Percentiles rank a stretch among this genome's conserved stretches.
Evolutionary conservation across 805 yeast genomes (phyloP).

Genomic region (Pichia sporocuriosa): DNA sequence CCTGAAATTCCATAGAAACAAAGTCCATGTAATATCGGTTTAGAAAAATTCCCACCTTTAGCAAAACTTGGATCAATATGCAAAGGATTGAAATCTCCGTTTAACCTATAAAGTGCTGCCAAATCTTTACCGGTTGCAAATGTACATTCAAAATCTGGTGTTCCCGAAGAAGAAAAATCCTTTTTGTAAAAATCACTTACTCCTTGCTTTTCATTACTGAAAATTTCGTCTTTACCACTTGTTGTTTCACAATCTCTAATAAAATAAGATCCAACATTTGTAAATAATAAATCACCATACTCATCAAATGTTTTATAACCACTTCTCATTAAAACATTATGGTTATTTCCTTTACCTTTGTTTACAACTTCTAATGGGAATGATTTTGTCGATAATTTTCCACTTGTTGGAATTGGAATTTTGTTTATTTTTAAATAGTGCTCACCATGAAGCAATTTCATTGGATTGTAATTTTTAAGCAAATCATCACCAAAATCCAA

Average conservation of each 20-base stretch:
- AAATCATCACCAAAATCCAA: slow-evolving; percentile 51
- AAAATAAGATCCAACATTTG: slow-evolving; percentile 80
- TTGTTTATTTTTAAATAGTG: slow-evolving; percentile 75
- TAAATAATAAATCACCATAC: slow-evolving; percentile 58
- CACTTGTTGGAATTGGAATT: slow-evolving; percentile 75
- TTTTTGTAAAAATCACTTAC: slow-evolving; percentile 48
- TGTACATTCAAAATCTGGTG: slow-evolving; percentile 60
- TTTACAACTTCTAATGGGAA: slow-evolving; percentile 69
- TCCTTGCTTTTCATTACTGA: slow-evolving; percentile 36
- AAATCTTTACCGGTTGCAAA: slow-evolving; percentile 60
- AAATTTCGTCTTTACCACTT: slow-evolving; percentile 42
- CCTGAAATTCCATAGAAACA: slow-evolving; percentile 79
- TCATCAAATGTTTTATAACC: slow-evolving; percentile 66
- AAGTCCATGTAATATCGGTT: slow-evolving; percentile 90
- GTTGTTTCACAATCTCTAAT: slow-evolving; percentile 66
- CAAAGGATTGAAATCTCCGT: slow-evolving; percentile 92
- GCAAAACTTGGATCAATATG: slow-evolving; percentile 94
- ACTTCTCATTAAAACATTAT: slow-evolving; percentile 72
- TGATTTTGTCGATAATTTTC: slow-evolving; percentile 51
- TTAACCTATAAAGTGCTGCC: slow-evolving; percentile 84
- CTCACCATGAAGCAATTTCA: slow-evolving; percentile 89
- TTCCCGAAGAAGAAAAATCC: slow-evolving; percentile 46
- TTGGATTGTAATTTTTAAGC: slow-evolving; percentile 80
- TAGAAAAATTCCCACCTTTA: slow-evolving; percentile 73
- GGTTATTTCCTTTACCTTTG: slow-evolving; percentile 48